phyloP scores from a whole-genome alignment of 371 early-diverging fungal species.

The Lichtheimia hyalospora region DNA sequence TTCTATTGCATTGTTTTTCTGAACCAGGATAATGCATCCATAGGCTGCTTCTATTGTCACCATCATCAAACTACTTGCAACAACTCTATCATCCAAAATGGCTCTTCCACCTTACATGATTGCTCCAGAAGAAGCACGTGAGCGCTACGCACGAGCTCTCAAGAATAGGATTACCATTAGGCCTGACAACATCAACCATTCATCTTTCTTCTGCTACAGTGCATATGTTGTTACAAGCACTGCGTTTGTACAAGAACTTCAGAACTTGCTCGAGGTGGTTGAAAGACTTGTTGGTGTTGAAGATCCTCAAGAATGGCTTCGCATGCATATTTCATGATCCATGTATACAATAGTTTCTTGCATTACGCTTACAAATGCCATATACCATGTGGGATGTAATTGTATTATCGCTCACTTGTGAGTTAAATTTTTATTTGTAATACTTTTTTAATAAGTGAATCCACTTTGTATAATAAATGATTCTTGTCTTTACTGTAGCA shows the following conservation, averaged over 20 bases:
- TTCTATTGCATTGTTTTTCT: background rate
- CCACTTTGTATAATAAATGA: no score
- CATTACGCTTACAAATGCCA: no score
- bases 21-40: background rate
- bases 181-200: conserved; percentile 22
- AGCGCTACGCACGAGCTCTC: conserved; percentile 19
- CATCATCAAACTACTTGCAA: conserved; percentile 34
- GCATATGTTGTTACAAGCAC: conserved; percentile 36
- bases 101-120: conserved; percentile 41
- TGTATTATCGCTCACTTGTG: no score
- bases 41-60: conserved; percentile 44
- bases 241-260: conserved; percentile 36
- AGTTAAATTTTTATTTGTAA: no score
- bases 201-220: conserved; percentile 30
- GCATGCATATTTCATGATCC: background rate
- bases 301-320: conserved; percentile 38
- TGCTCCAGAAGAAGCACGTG: conserved; percentile 27
- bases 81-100: conserved; percentile 36
- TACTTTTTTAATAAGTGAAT: no score
- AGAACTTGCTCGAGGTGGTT: conserved; percentile 20
- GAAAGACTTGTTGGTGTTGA: conserved; percentile 40
- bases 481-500: no score
- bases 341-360: no score
- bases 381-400: no score
- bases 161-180: conserved; percentile 25